A percentile compares a stretch with the other conserved stretches of the same genome.
phyloP scores from a whole-genome alignment of 768 basidiomycete genomes.

The Termitomyces sp. region DNA sequence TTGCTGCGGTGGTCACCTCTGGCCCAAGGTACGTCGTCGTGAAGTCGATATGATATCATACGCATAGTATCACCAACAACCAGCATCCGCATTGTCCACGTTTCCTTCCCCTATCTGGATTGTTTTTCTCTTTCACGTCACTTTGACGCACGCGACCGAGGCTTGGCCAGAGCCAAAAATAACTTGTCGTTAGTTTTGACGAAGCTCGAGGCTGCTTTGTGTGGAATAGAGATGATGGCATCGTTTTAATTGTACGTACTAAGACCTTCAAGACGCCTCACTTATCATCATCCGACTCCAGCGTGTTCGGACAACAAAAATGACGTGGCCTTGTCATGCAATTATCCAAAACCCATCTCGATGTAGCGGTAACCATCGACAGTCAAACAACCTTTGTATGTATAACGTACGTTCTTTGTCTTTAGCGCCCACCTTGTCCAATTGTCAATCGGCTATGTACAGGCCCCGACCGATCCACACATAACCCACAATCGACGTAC shows the following conservation, averaged over 20 bases:
- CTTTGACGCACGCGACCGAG: no score
- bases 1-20: neutral
- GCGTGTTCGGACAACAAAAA: no score
- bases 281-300: no score
- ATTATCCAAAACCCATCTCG: neutral
- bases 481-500: no score
- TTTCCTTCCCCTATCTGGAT: neutral
- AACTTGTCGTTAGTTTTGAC: neutral
- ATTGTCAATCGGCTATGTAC: neutral
- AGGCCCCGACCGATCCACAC: neutral
- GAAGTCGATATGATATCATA: neutral
- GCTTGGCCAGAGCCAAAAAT: neutral
- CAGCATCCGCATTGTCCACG: neutral
- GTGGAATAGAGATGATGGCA: neutral
- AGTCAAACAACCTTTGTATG: neutral
- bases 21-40: neutral
- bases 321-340: neutral
- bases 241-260: neutral
- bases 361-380: neutral
- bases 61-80: neutral
- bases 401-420: neutral
- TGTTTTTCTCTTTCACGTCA: neutral
- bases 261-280: neutral
- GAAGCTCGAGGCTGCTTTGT: neutral
- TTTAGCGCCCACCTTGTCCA: neutral